Evolutionary conservation across 208 protist genomes (phyloP).

Genomic region (Leishmania lainsoni): DNA sequence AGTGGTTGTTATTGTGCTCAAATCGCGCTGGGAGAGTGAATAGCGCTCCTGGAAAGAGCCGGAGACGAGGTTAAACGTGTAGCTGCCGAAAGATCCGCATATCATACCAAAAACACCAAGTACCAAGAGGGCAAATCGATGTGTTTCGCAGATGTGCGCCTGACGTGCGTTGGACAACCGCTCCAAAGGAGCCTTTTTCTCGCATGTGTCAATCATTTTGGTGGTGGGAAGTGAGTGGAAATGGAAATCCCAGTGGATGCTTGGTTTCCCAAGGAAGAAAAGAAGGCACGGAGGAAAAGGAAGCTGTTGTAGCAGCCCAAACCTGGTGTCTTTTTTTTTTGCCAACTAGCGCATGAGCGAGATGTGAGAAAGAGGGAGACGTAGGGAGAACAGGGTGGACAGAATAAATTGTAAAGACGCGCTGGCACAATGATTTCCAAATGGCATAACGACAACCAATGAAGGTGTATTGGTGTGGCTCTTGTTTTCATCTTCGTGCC

Average conservation of each 20-base stretch:
- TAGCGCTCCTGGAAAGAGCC: slow-evolving; percentile 50
- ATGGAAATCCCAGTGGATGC: not conserved
- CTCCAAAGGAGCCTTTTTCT: slow-evolving; percentile 16
- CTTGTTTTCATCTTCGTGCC: too few species aligned
- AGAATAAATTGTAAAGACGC: not conserved
- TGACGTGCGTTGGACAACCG: slow-evolving; percentile 8
- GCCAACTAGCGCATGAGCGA: not conserved
- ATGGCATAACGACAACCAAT: not conserved
- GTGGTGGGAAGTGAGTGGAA: not conserved
- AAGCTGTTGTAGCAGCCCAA: not conserved
- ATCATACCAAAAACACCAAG: slow-evolving; percentile 48
- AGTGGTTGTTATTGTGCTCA: slow-evolving; percentile 63
- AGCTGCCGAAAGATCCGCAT: slow-evolving; percentile 53
- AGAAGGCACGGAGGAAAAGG: not conserved
- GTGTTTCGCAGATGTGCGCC: slow-evolving; percentile 44
- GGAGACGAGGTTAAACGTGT: slow-evolving; percentile 65
- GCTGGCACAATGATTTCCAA: not conserved
- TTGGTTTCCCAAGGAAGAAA: not conserved
- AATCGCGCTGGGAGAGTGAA: slow-evolving; percentile 47
- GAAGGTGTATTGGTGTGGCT: not conserved
- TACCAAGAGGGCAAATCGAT: slow-evolving; percentile 49
- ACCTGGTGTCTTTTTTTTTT: not conserved
- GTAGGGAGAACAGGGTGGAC: not conserved
- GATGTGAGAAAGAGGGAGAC: not conserved
- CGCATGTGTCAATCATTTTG: slow-evolving; percentile 9